Evolutionary conservation across 2,329 filamentous ascomycete species (phyloP), one percentile per base, ranked within the genome.

Genomic region (Canariomyces notabilis): DNA sequence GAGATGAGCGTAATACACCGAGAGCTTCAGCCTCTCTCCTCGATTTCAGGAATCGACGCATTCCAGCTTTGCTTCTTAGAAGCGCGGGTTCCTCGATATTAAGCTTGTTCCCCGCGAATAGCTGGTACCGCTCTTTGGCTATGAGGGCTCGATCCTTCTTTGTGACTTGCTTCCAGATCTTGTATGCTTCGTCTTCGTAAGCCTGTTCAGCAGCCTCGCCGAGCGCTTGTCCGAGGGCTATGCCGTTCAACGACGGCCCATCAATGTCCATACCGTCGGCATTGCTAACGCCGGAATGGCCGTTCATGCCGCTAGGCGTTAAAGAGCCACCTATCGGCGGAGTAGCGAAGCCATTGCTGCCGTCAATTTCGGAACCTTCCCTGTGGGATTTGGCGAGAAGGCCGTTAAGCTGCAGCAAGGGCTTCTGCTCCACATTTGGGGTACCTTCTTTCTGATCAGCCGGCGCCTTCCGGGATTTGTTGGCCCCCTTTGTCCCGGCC

Each of bases 111-210:
- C 85, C 86, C 51, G 85, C 85, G 68, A 98, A 95, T 12, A 98
- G 77, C 32, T 86, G 80, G 64, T 89, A 83, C 23, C 93, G 80
- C 62, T 95, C 88, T 53, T 90, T 89, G 49, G 93, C 86, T 43
- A 91, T 81, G 19, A 85, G 72, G 4, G 93, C 93, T 52, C 93
- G 83, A 60, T 95, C 90, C 63, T 93, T 96, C 69, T 97, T 97
- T 2, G 93, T 98, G 33, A 95, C 89, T 66, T 97, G 91, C 70
- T 97, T 98, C 93, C 94, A 98, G 29, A 93, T 87, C 64, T 94
- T 95, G 69, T 93, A 95, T 62, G 96, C 91, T 48, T 97, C 90
- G 57, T 97, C 90, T 57, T 94, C 82, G 56, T 89, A 89, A 11
- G 79, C 77, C 56, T 95, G 87, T 57, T 94, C 86, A 12, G 74